Evolutionary conservation across 2,329 filamentous ascomycete species (phyloP), one percentile per base, ranked within the genome.

Genomic region (Colletotrichum lindemuthianum): DNA sequence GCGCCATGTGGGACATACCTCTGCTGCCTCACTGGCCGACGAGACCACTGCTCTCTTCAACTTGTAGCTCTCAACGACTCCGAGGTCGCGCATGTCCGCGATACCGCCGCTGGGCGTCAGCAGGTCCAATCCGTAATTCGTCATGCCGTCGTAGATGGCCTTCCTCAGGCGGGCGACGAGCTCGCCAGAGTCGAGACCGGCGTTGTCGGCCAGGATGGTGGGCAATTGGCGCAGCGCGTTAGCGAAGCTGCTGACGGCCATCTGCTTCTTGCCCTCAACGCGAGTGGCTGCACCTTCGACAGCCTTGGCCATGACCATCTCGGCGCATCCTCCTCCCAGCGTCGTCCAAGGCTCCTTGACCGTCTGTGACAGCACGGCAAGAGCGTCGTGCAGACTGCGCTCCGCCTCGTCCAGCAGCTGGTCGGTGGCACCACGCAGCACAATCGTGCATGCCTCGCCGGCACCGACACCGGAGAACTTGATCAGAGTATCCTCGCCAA

Each of bases 221-320:
- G 96, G 96, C 57, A 99, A 84, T 78, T 99, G 96, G 73, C 94
- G 89, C 65, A 99, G 86, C 36, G 96, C 96, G 63, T 90, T 86
- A 32, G 95, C 92, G 75, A 98, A 99, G 5, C 92, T 88, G 68
- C 94, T 90, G 16, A 98, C 95, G 2, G 96, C 96, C 73, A 97
- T 85, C 71, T 97, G 94, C 79, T 96, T 95, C 89, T 99, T 99
- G 77, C 96, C 96, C 70, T 96, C 93, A 8, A 97, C 92, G 72
- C 97, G 95, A 67, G 96, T 94, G 24, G 94, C 94, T 6, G 93
- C 93, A 66, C 91, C 92, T 75, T 97, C 95, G 24, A 99, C 96
- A 8, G 96, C 96, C 85, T 97, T 97, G 69, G 95, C 92, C 96
- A 99, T 99, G 71, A 97, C 83, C 95, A 98, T 98, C 86, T 99